Base-by-base conservation (phyloP, 371 early-diverging fungal species). In the Saksenaea oblongispora region DNA sequence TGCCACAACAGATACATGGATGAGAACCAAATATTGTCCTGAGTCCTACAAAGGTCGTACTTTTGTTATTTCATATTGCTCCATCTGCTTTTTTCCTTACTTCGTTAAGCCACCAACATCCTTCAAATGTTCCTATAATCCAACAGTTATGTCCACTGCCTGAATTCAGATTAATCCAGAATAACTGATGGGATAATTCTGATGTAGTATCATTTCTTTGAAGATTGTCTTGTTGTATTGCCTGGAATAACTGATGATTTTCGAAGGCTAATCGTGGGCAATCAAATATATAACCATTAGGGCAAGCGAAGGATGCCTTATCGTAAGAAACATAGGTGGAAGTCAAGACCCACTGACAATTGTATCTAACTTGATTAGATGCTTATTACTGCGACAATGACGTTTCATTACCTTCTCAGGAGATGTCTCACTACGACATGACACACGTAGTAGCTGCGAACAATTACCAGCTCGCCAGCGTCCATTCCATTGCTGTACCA, bases 151-250 rank as follows among this genome's bases (percentile, higher is more conserved):
- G 54, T 53, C 61, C 66, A 53, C 59, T 63, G 1, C 41, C 69
- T 7, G 69, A 61, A 42, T 79, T 79, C 27, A 79, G 42, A 61
- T 79, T 71, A 26, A 79, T 70, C 80, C 80, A 79, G 28, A 74
- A 62, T 17, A 69, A 34, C 35, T 64, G 64, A 53, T 68, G 68
- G 10, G 51, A 47, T n/a, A 47, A 10, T 10, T 65, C 59, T 10
- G 59, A 37, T 18, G 57, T 26, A 3, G 57, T 31, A 27, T 73
- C 65, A 10, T 57, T 36, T 39, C 42, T 54, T 22, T 59, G 27
- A 3, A 59, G 13, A 0, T 56, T 18, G 26, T 58, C 57, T 8
- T 47, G 10, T 44, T 61, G 34, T 0, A 67, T 34, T 17, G 34
- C 59, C 3, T 62, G 31, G 35, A 47, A 61, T 2, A 79, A 41